Conservation (phyloP, 176 grass and related monocot species). For the Hordeum marinum region DNA sequence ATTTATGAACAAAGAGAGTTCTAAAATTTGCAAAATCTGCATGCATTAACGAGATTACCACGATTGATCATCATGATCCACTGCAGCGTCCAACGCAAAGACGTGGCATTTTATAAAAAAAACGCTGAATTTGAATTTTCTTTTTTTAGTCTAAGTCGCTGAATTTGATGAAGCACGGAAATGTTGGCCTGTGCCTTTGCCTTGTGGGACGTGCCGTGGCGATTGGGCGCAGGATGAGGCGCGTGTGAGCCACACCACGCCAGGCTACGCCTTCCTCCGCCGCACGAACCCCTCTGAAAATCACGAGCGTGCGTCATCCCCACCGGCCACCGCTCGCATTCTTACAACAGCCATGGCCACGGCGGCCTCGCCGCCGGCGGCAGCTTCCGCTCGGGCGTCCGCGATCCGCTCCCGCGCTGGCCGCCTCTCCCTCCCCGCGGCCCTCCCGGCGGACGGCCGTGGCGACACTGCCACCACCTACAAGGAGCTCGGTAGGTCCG, state of each 20-base stretch:
- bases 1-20: too few relatives aligned
- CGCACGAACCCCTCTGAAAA: not conserved
- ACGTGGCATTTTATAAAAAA: too few relatives aligned
- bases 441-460: conserved; percentile 33
- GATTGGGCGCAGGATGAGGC: conserved; percentile 43
- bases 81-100: too few relatives aligned
- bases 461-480: conserved; percentile 25
- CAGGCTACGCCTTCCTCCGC: conserved; percentile 18
- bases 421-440: conserved; percentile 18
- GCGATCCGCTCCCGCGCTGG: not conserved
- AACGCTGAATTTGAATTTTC: too few relatives aligned
- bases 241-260: conserved; percentile 47
- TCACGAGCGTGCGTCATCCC: not conserved
- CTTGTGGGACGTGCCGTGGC: too few relatives aligned
- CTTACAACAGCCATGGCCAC: conserved; percentile 9
- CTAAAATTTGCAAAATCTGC: too few relatives aligned
- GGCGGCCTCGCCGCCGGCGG: not conserved
- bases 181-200: not conserved
- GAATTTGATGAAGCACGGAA: not conserved
- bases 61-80: too few relatives aligned
- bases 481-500: conserved; percentile 39
- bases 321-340: not conserved
- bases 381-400: not conserved
- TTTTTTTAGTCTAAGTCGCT: too few relatives aligned
- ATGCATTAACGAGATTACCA: too few relatives aligned